Evolutionary conservation across 148 eudicot genomes (phyloP).

Genomic region (Chenopodium formosanum): DNA sequence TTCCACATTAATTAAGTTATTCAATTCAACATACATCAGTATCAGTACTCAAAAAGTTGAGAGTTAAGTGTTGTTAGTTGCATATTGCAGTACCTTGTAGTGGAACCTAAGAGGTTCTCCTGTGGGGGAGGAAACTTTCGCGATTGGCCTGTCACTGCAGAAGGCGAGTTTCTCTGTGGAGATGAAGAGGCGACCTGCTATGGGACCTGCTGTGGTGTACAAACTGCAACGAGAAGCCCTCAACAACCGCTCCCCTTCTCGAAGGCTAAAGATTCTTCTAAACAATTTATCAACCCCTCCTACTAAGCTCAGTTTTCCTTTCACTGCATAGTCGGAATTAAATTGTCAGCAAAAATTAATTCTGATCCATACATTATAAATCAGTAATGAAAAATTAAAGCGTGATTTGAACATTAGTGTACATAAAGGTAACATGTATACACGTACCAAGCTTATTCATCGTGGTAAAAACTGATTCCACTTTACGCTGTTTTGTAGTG

Average conservation of each 20-base stretch:
- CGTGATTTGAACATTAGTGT: too few relatives aligned
- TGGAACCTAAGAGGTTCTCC: conserved; percentile 23
- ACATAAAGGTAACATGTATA: background rate
- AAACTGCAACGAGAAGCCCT: conserved; percentile 24
- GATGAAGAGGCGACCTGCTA: conserved; percentile 25
- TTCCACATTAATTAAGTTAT: background rate
- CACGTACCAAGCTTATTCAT: conserved; percentile 34
- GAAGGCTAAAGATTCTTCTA: conserved; percentile 20
- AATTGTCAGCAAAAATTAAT: background rate
- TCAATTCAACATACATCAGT: too few relatives aligned
- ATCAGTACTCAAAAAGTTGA: too few relatives aligned
- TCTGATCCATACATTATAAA: background rate
- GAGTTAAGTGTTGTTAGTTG: too few relatives aligned
- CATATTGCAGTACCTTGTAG: conserved; percentile 9
- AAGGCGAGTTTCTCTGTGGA: conserved; percentile 22
- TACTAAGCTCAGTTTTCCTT: conserved; percentile 25
- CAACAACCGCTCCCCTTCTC: conserved; percentile 26
- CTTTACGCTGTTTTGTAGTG: conserved; percentile 14
- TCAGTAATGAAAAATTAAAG: too few relatives aligned
- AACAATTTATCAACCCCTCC: conserved; percentile 20
- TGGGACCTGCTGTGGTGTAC: conserved; percentile 27
- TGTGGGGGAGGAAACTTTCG: background rate
- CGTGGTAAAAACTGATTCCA: conserved; percentile 19
- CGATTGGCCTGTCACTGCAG: conserved; percentile 23
- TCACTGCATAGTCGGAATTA: conserved; percentile 15